A percentile compares a stretch with the other conserved stretches of the same genome.
Conservation (phyloP, 1,284 basidiomycete species). For the Neonothopanus nambi region DNA sequence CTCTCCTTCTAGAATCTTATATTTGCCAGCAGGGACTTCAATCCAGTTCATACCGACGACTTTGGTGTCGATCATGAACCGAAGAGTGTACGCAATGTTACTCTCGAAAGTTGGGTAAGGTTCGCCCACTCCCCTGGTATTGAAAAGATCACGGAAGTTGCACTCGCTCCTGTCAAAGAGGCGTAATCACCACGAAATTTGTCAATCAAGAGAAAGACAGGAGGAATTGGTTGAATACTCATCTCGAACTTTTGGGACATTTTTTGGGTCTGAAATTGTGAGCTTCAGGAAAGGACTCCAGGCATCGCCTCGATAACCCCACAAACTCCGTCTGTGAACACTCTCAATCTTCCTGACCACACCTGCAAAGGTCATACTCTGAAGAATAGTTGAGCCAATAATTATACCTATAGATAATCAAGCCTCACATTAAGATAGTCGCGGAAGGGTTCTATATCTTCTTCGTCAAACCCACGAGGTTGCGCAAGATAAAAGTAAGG, state of each 20-base stretch:
- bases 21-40: constrained; percentile 82
- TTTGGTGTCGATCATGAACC: constrained; percentile 97
- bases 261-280: constrained; percentile 69
- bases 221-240: constrained; percentile 44
- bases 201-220: neutral
- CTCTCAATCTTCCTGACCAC: constrained; percentile 61
- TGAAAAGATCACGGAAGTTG: constrained; percentile 64
- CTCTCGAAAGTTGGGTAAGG: constrained; percentile 80
- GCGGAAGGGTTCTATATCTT: constrained; percentile 67
- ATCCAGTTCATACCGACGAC: constrained; percentile 98
- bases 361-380: constrained; percentile 25
- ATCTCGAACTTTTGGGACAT: constrained; percentile 88
- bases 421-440: constrained; percentile 76
- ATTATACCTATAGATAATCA: neutral
- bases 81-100: constrained; percentile 84
- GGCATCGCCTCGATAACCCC: constrained; percentile 87
- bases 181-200: constrained; percentile 48
- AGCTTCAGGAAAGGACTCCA: constrained; percentile 82
- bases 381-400: constrained; percentile 11
- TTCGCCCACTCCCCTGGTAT: constrained; percentile 41
- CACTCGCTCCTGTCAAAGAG: constrained; percentile 87
- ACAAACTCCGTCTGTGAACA: constrained; percentile 72
- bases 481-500: constrained; percentile 92
- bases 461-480: constrained; percentile 76
- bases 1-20: constrained; percentile 58